Evolutionary conservation across 2,329 filamentous ascomycete species (phyloP), one percentile per base, ranked within the genome.

Genomic region (Leptodontidium sp.): DNA sequence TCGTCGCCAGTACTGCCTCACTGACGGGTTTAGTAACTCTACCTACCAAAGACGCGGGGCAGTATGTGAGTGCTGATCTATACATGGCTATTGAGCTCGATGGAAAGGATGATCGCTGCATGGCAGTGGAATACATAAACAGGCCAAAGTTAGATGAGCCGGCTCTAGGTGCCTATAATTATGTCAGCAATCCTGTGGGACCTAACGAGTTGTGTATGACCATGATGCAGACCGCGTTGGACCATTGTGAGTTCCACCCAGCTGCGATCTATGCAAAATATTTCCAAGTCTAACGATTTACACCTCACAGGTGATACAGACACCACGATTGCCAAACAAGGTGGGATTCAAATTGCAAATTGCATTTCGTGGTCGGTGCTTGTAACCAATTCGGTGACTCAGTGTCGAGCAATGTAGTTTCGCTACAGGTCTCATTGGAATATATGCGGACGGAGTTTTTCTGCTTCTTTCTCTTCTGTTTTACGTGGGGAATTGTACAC

Each of bases 131-230:
- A 29, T 53, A 53, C 11, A 21, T 53, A 26, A 53, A 53, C 14
- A 12, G 5, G 24, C 50, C 50, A 53, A 32, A 29, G 4, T 15
- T 7, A 1, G 2, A 26, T 2, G 1, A 52, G 21, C 4, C 49
- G 15, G 5, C 38, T 12, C 11, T 11, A 12, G 8, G 38, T 40
- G 4, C 38, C 11, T 40, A 40, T 40, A 8, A 40, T 12, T 11
- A 40, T 40, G 38, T 40, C 8, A 40, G 11, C 38, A 2, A 11
- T 40, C 5, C n/a, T 55, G 15, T n/a, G 0, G 52, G 52, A 3
- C 52, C 52, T 15, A 55, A 55, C 26, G 14, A 55, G 52, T 35
- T 55, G 12, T 55, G 52, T 9, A 35, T 55, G 52, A 24, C 26
- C 32, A 55, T 55, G 52, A 55, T 55, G 52, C 29, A 35, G 17